Base-by-base conservation (phyloP, 192 early-diverging fungal genomes). In the Entrophospora sp. region DNA sequence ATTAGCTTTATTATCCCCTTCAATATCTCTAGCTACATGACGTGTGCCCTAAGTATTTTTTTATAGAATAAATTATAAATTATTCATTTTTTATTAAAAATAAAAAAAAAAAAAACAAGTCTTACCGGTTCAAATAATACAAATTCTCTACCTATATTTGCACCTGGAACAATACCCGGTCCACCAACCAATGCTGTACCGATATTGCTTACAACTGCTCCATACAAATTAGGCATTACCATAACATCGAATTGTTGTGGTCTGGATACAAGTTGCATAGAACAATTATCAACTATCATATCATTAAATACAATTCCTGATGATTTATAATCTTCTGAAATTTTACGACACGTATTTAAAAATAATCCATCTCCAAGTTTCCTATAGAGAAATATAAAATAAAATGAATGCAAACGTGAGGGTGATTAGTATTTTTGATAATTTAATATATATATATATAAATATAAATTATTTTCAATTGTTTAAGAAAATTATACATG, bases 211-310 rank as follows among this genome's bases (percentile, higher is more conserved):
- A 97, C 88, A 73, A 99, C 97, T 87, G 93, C 97, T 70, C 96
- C 96, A 81, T 99, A 99, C 76, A 99, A 86, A 85, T 99, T 99
- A 65, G 94, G 94, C 88, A 93, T 95, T 64, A 99, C 94, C 83
- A 99, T 93, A 46, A 99, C 96, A 75, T 99, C 96, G 64, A 99
- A 99, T 79, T 99, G 96, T 75, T 89, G 87, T 57, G 96, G 96
- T 76, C 83, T 89, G 71, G 92, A 90, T 45, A 96, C 94, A n/a
- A 99, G 84, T 84, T 99, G 96, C 96, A 99, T 99, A 57, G 96
- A 91, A 49, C 94, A 92, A 84, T 99, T 99, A 78, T 99, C 96
- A 69, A 99, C 96, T 79, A 99, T 99, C 96, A 99, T 96, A 81
- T 97, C 95, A 67, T 94, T 85, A 76, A 92, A 91, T 85, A 92